phyloP scores from a whole-genome alignment of 2,329 filamentous ascomycete species.

The Chaetomium globosum region DNA sequence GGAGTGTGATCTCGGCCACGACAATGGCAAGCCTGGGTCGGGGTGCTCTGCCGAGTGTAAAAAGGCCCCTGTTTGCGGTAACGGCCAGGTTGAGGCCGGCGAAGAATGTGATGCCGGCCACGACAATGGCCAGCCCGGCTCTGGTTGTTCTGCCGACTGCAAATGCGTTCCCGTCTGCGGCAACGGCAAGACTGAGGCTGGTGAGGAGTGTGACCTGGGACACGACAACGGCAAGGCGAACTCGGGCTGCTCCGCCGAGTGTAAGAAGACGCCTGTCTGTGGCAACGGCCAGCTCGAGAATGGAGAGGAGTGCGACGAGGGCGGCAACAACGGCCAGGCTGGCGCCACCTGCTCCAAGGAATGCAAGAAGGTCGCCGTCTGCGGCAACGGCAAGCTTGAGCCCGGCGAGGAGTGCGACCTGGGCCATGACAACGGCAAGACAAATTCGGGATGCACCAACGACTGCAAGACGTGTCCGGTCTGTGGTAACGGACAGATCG shows the following conservation, averaged over 20 bases:
- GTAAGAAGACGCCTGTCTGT: not conserved
- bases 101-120: slow-evolving; percentile 20
- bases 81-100: not conserved
- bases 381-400: slow-evolving; percentile 26
- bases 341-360: not conserved
- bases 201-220: not conserved
- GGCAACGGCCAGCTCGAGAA: not conserved
- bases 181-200: slow-evolving; percentile 2
- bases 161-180: not conserved
- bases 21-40: not conserved
- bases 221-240: not conserved
- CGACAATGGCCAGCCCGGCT: slow-evolving; percentile 23
- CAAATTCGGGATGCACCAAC: not conserved
- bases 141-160: slow-evolving; percentile 19
- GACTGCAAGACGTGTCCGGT: not conserved
- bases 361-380: slow-evolving; percentile 21
- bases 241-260: not conserved
- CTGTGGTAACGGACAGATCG: not conserved
- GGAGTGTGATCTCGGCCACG: slow-evolving; percentile 12
- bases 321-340: not conserved
- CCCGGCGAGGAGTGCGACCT: not conserved
- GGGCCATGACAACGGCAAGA: not conserved
- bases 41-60: not conserved
- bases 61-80: not conserved
- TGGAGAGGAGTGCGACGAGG: not conserved